Conservation (phyloP, 2,329 filamentous ascomycete genomes). For the Gaeumannomyces sp. region DNA sequence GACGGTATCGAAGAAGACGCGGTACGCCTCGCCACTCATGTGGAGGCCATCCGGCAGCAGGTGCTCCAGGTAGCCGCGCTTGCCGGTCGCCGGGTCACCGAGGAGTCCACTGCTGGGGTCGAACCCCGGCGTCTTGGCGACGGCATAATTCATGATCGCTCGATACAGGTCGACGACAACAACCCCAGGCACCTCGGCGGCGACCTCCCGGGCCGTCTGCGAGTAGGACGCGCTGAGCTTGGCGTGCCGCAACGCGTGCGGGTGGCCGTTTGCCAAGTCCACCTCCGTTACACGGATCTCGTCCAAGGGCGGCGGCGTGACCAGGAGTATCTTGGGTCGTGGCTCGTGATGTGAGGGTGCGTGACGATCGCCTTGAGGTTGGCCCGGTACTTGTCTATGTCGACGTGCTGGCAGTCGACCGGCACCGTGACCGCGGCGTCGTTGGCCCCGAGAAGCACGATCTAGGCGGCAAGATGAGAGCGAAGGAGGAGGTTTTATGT, state of each 20-base stretch:
- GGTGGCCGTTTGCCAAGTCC: constrained; percentile 41
- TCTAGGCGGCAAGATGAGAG: constrained; percentile 34
- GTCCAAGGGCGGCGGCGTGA: constrained; percentile 79
- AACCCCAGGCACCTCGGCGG: constrained; percentile 55
- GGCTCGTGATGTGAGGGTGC: constrained; percentile 62
- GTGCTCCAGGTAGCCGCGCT: constrained; percentile 42
- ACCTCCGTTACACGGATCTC: constrained; percentile 57
- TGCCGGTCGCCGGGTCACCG: constrained; percentile 43
- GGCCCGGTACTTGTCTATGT: constrained; percentile 65
- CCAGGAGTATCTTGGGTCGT: constrained; percentile 69
- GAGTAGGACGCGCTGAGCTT: constrained; percentile 51
- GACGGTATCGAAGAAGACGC: constrained; percentile 43
- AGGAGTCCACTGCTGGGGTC: constrained; percentile 40
- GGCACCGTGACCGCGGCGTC: constrained; percentile 67
- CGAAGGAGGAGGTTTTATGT: constrained; percentile 11
- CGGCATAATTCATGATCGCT: constrained; percentile 67
- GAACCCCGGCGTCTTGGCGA: constrained; percentile 49
- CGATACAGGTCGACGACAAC: constrained; percentile 74
- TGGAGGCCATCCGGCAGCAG: constrained; percentile 55
- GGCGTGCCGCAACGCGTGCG: constrained; percentile 36
- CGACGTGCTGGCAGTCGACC: constrained; percentile 66
- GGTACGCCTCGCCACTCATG: constrained; percentile 48
- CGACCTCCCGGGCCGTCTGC: constrained; percentile 57
- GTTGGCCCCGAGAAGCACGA: constrained; percentile 84
- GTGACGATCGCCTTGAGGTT: constrained; percentile 68